phyloP scores from a whole-genome alignment of 192 early-diverging fungal species.

The Linderina pennispora region DNA sequence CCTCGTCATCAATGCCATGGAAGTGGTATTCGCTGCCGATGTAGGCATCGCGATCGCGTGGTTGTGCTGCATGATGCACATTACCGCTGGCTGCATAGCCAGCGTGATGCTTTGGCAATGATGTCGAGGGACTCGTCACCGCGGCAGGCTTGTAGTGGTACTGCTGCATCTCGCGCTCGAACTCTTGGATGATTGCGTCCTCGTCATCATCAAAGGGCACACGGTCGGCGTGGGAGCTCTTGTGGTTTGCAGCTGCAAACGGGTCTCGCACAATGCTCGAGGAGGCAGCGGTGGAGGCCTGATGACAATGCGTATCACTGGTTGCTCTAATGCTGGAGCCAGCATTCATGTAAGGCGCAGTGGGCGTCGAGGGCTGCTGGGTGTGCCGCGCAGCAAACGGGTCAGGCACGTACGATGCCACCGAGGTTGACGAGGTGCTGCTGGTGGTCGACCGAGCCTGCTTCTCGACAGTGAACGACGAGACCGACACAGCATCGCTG shows the following conservation, averaged over 20 bases:
- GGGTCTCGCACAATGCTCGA: slow-evolving; percentile 37
- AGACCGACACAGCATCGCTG: slow-evolving; percentile 21
- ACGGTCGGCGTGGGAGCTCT: slow-evolving; percentile 11
- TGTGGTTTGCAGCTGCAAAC: slow-evolving; percentile 8
- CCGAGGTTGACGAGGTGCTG: no score
- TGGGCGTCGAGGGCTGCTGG: neutral
- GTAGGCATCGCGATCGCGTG: slow-evolving; percentile 11
- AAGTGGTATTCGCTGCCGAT: slow-evolving; percentile 23
- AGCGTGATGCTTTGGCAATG: neutral
- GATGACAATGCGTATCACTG: no score
- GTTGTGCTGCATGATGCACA: neutral
- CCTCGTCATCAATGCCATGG: slow-evolving; percentile 15
- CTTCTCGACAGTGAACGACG: slow-evolving; percentile 16
- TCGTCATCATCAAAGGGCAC: slow-evolving; percentile 46
- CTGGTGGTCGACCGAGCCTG: slow-evolving; percentile 5
- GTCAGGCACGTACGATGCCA: no score
- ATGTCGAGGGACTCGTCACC: neutral
- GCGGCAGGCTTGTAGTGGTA: slow-evolving; percentile 5
- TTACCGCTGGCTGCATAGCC: neutral
- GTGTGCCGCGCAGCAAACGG: slow-evolving; percentile 18
- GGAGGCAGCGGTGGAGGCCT: neutral
- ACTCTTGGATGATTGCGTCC: slow-evolving; percentile 45
- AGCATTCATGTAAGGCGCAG: neutral
- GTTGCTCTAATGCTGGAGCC: no score
- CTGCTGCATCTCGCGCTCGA: slow-evolving; percentile 48